Percentiles rank a stretch among this genome's conserved stretches.
Evolutionary conservation across 768 basidiomycete species (phyloP).

Genomic region (Hemileccinum impolitum): DNA sequence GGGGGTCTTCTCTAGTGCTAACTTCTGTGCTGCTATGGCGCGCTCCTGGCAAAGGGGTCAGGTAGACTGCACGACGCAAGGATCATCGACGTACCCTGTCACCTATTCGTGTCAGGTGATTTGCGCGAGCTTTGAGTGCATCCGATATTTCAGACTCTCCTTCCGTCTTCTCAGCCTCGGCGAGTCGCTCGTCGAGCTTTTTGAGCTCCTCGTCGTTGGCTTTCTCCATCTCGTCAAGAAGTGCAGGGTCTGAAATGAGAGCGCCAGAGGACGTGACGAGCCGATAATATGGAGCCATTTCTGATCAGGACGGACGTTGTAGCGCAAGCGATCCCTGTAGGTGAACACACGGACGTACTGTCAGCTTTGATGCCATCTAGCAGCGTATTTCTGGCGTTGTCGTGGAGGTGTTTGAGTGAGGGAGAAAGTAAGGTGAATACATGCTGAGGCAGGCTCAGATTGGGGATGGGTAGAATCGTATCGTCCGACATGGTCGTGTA

Average conservation of each 20-base stretch:
- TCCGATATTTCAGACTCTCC: conserved; percentile 95
- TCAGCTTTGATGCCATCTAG: conserved; percentile 76
- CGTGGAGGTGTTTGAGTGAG: conserved; percentile 59
- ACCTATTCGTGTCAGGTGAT: conserved; percentile 84
- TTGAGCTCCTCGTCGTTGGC: conserved; percentile 71
- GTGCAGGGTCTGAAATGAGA: conserved; percentile 38
- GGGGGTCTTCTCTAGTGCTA: conserved; percentile 87
- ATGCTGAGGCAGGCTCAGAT: conserved; percentile 79
- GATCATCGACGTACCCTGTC: conserved; percentile 51
- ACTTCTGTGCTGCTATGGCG: conserved; percentile 76
- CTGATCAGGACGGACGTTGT: conserved; percentile 35
- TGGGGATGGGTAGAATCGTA: conserved; percentile 79
- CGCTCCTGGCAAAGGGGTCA: conserved; percentile 52
- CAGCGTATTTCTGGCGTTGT: conserved; percentile 59
- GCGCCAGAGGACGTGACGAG: conserved; percentile 50
- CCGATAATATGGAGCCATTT: conserved; percentile 86
- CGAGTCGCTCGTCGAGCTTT: conserved; percentile 71
- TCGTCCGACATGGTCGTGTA: conserved; percentile 82
- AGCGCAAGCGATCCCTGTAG: background rate
- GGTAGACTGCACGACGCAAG: background rate
- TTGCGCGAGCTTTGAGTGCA: conserved; percentile 77
- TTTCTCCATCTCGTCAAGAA: conserved; percentile 33
- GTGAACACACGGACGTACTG: conserved; percentile 46
- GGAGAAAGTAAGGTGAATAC: conserved; percentile 70
- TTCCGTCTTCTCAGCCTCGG: conserved; percentile 85